Conservation (phyloP, 768 basidiomycete species). For the Auricularia auricula-judae region DNA sequence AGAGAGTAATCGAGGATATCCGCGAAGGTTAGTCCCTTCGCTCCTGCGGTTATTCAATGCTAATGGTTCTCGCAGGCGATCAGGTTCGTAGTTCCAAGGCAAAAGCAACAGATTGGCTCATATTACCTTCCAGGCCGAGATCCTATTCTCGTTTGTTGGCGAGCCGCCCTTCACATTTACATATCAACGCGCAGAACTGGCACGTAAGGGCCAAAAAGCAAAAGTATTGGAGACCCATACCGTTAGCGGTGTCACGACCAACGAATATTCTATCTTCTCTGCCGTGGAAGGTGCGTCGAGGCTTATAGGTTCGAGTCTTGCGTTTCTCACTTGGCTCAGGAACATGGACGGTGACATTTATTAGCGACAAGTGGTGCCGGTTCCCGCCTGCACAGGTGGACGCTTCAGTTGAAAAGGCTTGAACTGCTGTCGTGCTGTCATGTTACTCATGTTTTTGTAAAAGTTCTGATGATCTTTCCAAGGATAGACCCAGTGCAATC, state of each 20-base stretch:
- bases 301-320: slow-evolving; percentile 1
- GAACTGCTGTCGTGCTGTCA: background rate
- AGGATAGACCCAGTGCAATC: too few relatives aligned
- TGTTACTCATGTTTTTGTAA: too few relatives aligned
- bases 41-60: too few relatives aligned
- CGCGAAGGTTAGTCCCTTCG: slow-evolving; percentile 56
- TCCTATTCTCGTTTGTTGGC: slow-evolving; percentile 79
- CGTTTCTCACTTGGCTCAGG: slow-evolving; percentile 30
- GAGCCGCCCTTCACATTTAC: slow-evolving; percentile 96
- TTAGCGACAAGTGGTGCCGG: slow-evolving; percentile 81
- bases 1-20: slow-evolving; percentile 71
- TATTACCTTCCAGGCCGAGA: slow-evolving; percentile 56
- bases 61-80: slow-evolving; percentile 44
- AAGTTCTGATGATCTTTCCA: too few relatives aligned
- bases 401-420: slow-evolving; percentile 9
- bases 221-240: slow-evolving; percentile 90
- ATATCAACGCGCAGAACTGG: slow-evolving; percentile 73
- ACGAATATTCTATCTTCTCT: slow-evolving; percentile 84
- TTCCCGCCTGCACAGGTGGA: slow-evolving; percentile 62
- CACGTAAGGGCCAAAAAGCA: slow-evolving; percentile 57
- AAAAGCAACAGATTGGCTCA: background rate
- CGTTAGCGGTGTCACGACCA: slow-evolving; percentile 61
- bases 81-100: slow-evolving; percentile 7
- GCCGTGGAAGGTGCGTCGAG: slow-evolving; percentile 66
- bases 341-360: slow-evolving; percentile 87